Conservation (phyloP, 306 rosid species). For the Vicia villosa region DNA sequence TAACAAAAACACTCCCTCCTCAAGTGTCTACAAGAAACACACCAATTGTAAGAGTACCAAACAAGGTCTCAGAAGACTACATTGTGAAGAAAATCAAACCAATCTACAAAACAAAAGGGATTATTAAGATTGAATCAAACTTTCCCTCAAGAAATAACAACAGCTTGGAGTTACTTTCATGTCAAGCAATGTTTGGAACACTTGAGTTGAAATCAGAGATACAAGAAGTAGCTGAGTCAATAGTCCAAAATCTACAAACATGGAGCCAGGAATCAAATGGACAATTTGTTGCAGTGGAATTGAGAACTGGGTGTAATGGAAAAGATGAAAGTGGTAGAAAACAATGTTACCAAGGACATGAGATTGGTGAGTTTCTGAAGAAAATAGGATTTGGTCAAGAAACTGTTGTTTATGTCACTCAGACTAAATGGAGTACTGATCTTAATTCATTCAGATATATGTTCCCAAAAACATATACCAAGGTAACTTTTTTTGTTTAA, state of each 20-base stretch:
- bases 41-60: slow-evolving; percentile 40
- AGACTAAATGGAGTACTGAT: slow-evolving; percentile 38
- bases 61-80: slow-evolving; percentile 38
- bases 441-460: slow-evolving; percentile 42
- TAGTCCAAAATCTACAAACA: slow-evolving; percentile 33
- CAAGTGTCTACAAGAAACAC: slow-evolving; percentile 10
- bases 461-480: slow-evolving; percentile 48
- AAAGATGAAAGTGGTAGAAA: slow-evolving; percentile 29
- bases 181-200: slow-evolving; percentile 48
- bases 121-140: slow-evolving; percentile 45
- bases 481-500: slow-evolving; percentile 22
- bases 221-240: slow-evolving; percentile 27
- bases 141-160: slow-evolving; percentile 40
- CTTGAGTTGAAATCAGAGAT: slow-evolving; percentile 37
- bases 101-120: slow-evolving; percentile 36
- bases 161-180: slow-evolving; percentile 34
- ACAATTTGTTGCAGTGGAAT: slow-evolving; percentile 41
- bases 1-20: slow-evolving; percentile 38
- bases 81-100: slow-evolving; percentile 40
- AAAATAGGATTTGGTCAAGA: slow-evolving; percentile 41
- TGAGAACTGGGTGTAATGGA: slow-evolving; percentile 31
- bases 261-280: slow-evolving; percentile 35
- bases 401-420: slow-evolving; percentile 45
- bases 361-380: slow-evolving; percentile 45
- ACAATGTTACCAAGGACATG: slow-evolving; percentile 31